These are phyloP conservation scores for Salix arbutifolia DNA, from an alignment of 345 rosid species.

Conservation along the genomic window DNA sequence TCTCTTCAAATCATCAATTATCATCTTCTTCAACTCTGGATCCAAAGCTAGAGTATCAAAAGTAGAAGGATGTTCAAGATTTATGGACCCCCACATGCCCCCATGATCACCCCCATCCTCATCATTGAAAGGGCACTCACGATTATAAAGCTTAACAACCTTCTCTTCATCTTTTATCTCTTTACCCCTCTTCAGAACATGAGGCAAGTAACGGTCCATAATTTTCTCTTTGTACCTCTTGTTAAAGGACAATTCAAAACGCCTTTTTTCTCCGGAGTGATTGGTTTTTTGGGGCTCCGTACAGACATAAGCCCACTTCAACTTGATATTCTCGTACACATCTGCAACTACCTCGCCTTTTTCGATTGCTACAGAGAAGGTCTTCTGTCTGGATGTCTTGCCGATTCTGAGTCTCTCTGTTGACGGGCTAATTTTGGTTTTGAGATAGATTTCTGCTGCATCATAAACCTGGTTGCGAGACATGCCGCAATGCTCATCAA, in stretches of 20 bases:
- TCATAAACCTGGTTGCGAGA: slow-evolving; percentile 36
- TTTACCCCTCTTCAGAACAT: slow-evolving; percentile 25
- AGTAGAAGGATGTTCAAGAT: slow-evolving; percentile 47
- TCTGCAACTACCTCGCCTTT: slow-evolving; percentile 38
- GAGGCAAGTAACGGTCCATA: slow-evolving; percentile 24
- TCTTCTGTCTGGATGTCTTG: slow-evolving; percentile 30
- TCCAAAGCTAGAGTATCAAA: slow-evolving; percentile 55
- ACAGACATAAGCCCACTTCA: slow-evolving; percentile 33
- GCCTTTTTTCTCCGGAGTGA: slow-evolving; percentile 3
- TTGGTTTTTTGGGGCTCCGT: slow-evolving; percentile 10
- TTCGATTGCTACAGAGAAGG: slow-evolving; percentile 25
- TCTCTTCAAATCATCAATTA: slow-evolving; percentile 41
- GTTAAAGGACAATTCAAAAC: slow-evolving; percentile 37
- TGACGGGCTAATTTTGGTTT: slow-evolving; percentile 38
- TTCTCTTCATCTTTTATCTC: slow-evolving; percentile 32
- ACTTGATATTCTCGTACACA: slow-evolving; percentile 13
- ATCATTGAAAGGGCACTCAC: slow-evolving; percentile 11
- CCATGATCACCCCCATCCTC: slow-evolving; percentile 20
- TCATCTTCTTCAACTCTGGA: slow-evolving; percentile 32
- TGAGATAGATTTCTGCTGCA: slow-evolving; percentile 46
- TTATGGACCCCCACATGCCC: slow-evolving; percentile 40
- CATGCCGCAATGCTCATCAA: slow-evolving; percentile 33
- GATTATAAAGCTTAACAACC: slow-evolving; percentile 36
- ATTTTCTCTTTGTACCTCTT: slow-evolving; percentile 34
- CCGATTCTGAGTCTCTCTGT: slow-evolving; percentile 37